These are phyloP conservation scores for Malbranchea zuffiana DNA, from an alignment of 2,329 filamentous ascomycete genomes.

Conservation along the genomic window DNA sequence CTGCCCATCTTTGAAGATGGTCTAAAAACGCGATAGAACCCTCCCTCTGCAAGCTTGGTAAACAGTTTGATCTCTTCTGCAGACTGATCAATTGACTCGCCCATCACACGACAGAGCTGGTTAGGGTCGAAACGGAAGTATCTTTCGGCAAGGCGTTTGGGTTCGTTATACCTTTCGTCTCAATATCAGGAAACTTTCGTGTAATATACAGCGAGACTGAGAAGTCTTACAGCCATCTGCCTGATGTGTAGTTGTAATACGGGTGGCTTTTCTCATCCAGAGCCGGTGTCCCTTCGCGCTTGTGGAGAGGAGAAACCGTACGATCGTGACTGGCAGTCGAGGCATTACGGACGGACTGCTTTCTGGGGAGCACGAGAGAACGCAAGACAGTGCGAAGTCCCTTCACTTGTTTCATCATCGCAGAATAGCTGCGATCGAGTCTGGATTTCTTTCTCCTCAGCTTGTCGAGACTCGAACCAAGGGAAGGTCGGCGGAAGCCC, in stretches of 20 bases:
- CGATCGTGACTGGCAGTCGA: too few relatives aligned
- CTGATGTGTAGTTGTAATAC: slow-evolving; percentile 14
- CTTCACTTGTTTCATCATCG: too few relatives aligned
- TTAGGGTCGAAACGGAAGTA: slow-evolving; percentile 17
- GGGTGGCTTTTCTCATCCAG: too few relatives aligned
- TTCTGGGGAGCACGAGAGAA: too few relatives aligned
- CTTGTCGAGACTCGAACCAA: too few relatives aligned
- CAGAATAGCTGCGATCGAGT: too few relatives aligned
- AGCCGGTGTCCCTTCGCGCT: too few relatives aligned
- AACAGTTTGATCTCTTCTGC: slow-evolving; percentile 16
- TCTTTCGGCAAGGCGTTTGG: slow-evolving; percentile 15
- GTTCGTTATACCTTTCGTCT: slow-evolving; percentile 14
- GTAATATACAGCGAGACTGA: not conserved
- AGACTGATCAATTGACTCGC: slow-evolving; percentile 9
- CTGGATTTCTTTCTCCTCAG: too few relatives aligned
- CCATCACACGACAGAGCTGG: slow-evolving; percentile 14
- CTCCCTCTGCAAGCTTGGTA: slow-evolving; percentile 27
- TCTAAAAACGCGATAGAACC: slow-evolving; percentile 26
- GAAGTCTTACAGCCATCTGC: slow-evolving; percentile 18
- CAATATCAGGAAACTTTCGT: not conserved
- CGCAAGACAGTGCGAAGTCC: too few relatives aligned
- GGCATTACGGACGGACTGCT: too few relatives aligned
- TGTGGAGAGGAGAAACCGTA: too few relatives aligned
- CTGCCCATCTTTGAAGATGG: slow-evolving; percentile 21
- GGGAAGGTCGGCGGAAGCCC: too few relatives aligned